Evolutionary conservation across 495 filamentous ascomycete species (phyloP), one percentile per base, ranked within the genome.

Genomic region (Penicillium manginii): DNA sequence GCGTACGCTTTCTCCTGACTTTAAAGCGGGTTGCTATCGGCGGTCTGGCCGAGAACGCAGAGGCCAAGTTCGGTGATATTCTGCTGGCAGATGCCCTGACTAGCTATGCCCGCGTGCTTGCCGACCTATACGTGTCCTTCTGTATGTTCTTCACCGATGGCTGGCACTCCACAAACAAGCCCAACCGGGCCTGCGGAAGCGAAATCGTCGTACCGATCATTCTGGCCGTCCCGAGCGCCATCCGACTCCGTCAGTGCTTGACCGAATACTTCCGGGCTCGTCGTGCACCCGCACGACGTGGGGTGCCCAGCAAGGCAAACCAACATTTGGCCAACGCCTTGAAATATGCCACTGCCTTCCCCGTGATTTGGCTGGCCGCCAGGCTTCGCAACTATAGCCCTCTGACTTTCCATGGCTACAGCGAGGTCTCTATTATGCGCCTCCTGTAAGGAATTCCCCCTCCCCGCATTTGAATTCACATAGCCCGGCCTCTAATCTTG

Each of bases 41-140:
- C 31, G 90, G 91, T 1, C 72, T 97, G n/a, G 91, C 92, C 9
- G 85, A 90, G 70, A 71, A 87, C 7, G 83, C 88, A 50, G 86
- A 92, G 75, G 91, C 91, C 37, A 96, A 93, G 66, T 98, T 98
- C 65, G 92, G 90, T 42, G 94, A 98, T 68, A 88, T 98, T 54
- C 76, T 98, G 40, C 81, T 98, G n/a, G 92, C 94, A 8, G 94
- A 98, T 81, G 93, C 89, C 33, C 75, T 98, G 57, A 98, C 94
- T 9, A 93, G 89, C 61, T 98, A 98, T 71, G 88, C 94, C 43
- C 96, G 92, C 64, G 86, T 97, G 23, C 77, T 97, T 2, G 93
- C 86, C 4, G 96, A 98, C 70, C 74, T 97, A n/a, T 94, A 88
- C 69, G 86, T 97, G 49, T 85, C 87, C 31, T 75, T 90, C 42